phyloP scores from a whole-genome alignment of 129 eudicot genomes.

The Daucus carota region DH1_v3.0 NC_030385.2:5289001-5289500 shows the following conservation, averaged over 20 bases:
- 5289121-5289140: no score
- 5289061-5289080: neutral
- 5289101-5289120: neutral
- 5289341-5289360: neutral
- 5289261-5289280: slow-evolving; percentile 11
- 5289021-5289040: neutral
- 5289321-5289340: neutral
- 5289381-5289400: neutral
- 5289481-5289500: neutral
- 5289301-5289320: slow-evolving; percentile 4
- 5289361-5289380: neutral
- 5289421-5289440: neutral
- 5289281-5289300: neutral
- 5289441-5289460: neutral
- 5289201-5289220: slow-evolving; percentile 94
- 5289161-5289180: slow-evolving; percentile 81
- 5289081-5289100: neutral
- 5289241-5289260: slow-evolving; percentile 14
- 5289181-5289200: slow-evolving; percentile 76
- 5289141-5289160: slow-evolving; percentile 94
- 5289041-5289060: neutral
- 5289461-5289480: neutral
- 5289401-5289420: neutral
- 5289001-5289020: slow-evolving; percentile 63
- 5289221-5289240: slow-evolving; percentile 83